Evolutionary conservation across 345 rosid genomes (phyloP), one percentile per base, ranked within the genome.

Genomic region (Populus ilicifolia): DNA sequence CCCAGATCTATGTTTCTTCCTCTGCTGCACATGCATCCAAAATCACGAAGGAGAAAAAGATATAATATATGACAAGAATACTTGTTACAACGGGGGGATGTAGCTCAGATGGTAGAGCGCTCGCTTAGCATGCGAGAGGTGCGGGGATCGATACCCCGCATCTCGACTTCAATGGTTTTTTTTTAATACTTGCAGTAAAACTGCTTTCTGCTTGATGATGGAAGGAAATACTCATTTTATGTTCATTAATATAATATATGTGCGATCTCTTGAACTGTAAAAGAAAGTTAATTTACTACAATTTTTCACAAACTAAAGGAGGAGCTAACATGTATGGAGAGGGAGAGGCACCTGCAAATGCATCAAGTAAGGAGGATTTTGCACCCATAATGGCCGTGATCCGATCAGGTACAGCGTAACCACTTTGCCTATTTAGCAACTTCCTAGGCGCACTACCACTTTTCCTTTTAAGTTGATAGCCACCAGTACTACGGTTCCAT

Each of bases 61-160:
- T 23, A 1, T 0, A 46, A 29, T 27, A 27, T 1, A 27, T 27
- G 29, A 27, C 29, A 27, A 27, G 29, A 27, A 27, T 1, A 27
- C 1, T 27, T 27, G n/a, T n/a, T n/a, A n/a, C n/a, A n/a, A n/a
- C n/a, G n/a, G n/a, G 90, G 91, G 94, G 90, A 84, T 88, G 91
- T 89, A 89, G 92, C 92, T 92, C 92, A 92, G 90, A 88, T 92
- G 95, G 90, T 89, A 87, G 92, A 90, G 92, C 88, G 90, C 91
- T 90, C 89, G 91, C 91, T 90, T 91, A 88, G 91, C 93, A 93
- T 88, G 92, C 89, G 89, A 92, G 98, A 89, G 94, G 90, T 76
- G 86, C 90, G 82, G 91, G 94, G 90, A 86, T 89, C 90, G 92
- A 90, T 92, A 87, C 90, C 90, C 89, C 89, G 86, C 94, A 87